Conservation (phyloP, 352 stramenopile genomes). For the Pythium angustatum region DNA sequence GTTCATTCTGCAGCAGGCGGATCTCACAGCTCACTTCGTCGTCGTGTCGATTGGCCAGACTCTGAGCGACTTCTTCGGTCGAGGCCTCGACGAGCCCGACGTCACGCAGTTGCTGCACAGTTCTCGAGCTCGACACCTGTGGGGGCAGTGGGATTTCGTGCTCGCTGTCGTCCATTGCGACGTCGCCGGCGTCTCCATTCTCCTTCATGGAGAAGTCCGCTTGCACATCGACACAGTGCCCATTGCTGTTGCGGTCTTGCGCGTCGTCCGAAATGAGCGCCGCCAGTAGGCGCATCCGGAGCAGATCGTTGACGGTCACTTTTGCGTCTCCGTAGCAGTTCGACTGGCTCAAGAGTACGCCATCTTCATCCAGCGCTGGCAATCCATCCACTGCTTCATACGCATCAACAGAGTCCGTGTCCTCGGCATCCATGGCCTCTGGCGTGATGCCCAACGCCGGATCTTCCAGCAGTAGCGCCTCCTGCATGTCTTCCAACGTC, state of each 20-base stretch:
- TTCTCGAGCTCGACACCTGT: not conserved
- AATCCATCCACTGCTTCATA: not conserved
- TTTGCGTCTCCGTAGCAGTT: not conserved
- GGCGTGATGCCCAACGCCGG: not conserved
- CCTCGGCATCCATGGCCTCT: not conserved
- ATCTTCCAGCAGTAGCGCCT: conserved; percentile 62
- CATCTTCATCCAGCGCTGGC: not conserved
- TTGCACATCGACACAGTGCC: too few relatives aligned
- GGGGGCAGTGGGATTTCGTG: too few relatives aligned
- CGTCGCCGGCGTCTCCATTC: not conserved
- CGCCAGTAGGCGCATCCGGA: conserved; percentile 21
- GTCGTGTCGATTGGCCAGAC: conserved; percentile 38
- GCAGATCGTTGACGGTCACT: not conserved
- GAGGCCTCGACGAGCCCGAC: conserved; percentile 54
- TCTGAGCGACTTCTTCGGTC: conserved; percentile 27
- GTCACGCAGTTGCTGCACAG: conserved; percentile 29
- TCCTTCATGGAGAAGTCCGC: too few relatives aligned
- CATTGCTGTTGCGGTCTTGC: not conserved
- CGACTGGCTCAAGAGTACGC: not conserved
- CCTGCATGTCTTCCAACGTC: conserved; percentile 57
- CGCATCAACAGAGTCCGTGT: not conserved
- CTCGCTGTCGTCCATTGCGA: too few relatives aligned
- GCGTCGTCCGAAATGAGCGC: conserved; percentile 12
- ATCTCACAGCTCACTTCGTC: conserved; percentile 74
- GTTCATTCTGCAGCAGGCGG: conserved; percentile 44